These are phyloP conservation scores for Cladosporium sp. DNA, from an alignment of 2,329 filamentous ascomycete genomes.

Conservation along the genomic window DNA sequence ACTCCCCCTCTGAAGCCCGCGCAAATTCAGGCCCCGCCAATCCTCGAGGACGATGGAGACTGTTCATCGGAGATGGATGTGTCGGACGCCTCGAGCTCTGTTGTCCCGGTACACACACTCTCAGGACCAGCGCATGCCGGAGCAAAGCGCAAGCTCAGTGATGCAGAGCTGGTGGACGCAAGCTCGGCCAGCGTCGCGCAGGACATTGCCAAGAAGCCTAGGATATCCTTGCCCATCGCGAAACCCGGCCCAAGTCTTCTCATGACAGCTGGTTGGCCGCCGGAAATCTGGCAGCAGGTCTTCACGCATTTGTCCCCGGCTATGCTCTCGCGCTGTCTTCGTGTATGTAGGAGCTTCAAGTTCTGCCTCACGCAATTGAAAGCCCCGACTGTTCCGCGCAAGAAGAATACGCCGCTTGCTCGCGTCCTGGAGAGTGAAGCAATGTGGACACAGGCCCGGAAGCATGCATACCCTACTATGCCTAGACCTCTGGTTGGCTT, in stretches of 20 bases:
- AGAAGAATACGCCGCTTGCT: conserved; percentile 2
- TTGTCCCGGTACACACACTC: conserved; percentile 25
- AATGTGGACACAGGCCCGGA: conserved; percentile 72
- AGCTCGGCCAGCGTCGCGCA: conserved; percentile 15
- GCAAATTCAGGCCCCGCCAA: background rate
- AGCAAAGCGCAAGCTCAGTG: conserved; percentile 36
- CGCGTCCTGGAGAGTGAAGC: conserved; percentile 59
- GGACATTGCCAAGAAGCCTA: conserved; percentile 30
- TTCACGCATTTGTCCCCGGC: conserved; percentile 37
- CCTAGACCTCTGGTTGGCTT: conserved; percentile 67
- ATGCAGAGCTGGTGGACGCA: conserved; percentile 24
- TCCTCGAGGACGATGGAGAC: conserved; percentile 25
- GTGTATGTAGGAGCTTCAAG: conserved; percentile 37
- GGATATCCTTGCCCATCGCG: conserved; percentile 18
- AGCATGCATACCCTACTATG: conserved; percentile 65
- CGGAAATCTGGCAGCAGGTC: conserved; percentile 38
- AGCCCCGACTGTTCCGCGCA: conserved; percentile 12
- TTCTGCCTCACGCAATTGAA: conserved; percentile 32
- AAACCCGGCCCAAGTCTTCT: conserved; percentile 20
- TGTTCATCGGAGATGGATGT: conserved; percentile 35
- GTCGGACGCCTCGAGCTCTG: conserved; percentile 30
- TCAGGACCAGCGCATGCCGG: conserved; percentile 24
- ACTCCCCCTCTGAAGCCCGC: background rate
- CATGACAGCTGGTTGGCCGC: conserved; percentile 16
- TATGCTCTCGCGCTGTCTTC: conserved; percentile 37